Percentiles rank a stretch among this genome's conserved stretches.
Conservation (phyloP, 768 basidiomycete genomes). For the Tulasnella sp. region DNA sequence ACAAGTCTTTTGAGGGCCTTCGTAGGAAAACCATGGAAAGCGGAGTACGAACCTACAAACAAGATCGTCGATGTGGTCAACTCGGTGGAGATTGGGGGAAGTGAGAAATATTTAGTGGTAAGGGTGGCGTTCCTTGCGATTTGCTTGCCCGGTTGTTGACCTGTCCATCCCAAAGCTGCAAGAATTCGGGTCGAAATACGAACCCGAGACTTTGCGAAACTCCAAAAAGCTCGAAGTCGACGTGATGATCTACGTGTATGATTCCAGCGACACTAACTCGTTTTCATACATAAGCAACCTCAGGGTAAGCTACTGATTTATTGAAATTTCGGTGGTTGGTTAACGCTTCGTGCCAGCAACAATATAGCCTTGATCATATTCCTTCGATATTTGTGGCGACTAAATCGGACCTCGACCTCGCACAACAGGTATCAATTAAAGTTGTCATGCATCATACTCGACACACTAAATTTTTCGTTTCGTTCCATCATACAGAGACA, state of each 20-base stretch:
- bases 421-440: conserved; percentile 67
- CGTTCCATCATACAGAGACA: conserved; percentile 61
- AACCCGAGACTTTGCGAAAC: conserved; percentile 83
- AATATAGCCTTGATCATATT: conserved; percentile 91
- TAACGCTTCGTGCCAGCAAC: conserved; percentile 60
- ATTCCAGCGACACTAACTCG: conserved; percentile 97
- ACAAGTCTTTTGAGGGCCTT: conserved; percentile 82
- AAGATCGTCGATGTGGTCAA: conserved; percentile 91
- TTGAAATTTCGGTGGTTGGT: background rate
- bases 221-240: conserved; percentile 92
- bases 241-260: conserved; percentile 92
- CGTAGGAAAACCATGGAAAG: conserved; percentile 70
- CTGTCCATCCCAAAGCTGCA: conserved; percentile 59
- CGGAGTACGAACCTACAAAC: conserved; percentile 79
- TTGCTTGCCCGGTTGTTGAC: conserved; percentile 15
- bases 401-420: conserved; percentile 95
- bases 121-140: conserved; percentile 37
- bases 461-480: background rate
- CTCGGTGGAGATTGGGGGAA: conserved; percentile 88
- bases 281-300: conserved; percentile 98
- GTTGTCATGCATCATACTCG: background rate
- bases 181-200: conserved; percentile 95
- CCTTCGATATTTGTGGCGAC: conserved; percentile 98
- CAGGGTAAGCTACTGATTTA: conserved; percentile 53
- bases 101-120: conserved; percentile 94